These are phyloP conservation scores for Phylloporus sp. DNA, from an alignment of 768 basidiomycete genomes.

Conservation along the genomic window DNA sequence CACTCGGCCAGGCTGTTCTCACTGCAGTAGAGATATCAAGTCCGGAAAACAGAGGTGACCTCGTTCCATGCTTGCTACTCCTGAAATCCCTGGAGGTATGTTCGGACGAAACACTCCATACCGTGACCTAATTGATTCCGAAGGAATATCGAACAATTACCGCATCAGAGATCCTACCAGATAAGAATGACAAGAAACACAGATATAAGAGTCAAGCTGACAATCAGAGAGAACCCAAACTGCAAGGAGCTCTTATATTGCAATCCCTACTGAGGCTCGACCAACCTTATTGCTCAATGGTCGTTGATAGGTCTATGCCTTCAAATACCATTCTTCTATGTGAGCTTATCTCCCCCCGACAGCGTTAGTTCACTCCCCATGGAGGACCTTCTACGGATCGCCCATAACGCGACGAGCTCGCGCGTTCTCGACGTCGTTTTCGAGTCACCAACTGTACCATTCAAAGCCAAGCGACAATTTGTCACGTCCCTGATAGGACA, in stretches of 20 bases:
- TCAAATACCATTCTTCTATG: neutral
- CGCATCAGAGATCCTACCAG: slow-evolving; percentile 6
- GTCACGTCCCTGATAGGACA: slow-evolving; percentile 72
- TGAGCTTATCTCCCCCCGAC: slow-evolving; percentile 8
- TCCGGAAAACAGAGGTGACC: slow-evolving; percentile 42
- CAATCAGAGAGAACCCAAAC: slow-evolving; percentile 55
- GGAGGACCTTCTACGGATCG: slow-evolving; percentile 53
- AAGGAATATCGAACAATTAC: slow-evolving; percentile 22
- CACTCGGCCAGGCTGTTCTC: slow-evolving; percentile 47
- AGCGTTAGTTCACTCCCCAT: slow-evolving; percentile 58
- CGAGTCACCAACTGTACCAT: slow-evolving; percentile 58
- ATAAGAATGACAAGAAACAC: slow-evolving; percentile 11
- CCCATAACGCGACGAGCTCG: slow-evolving; percentile 64
- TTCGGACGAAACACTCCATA: neutral
- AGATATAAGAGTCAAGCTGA: slow-evolving; percentile 15
- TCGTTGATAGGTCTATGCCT: slow-evolving; percentile 59
- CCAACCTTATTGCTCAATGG: slow-evolving; percentile 59
- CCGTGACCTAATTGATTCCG: slow-evolving; percentile 1
- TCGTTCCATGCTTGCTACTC: slow-evolving; percentile 66
- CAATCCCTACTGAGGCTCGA: slow-evolving; percentile 75
- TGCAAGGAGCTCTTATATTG: slow-evolving; percentile 81
- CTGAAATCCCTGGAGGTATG: slow-evolving; percentile 48
- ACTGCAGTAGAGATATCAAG: slow-evolving; percentile 53
- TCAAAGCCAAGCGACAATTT: slow-evolving; percentile 63
- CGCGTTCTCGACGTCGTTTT: slow-evolving; percentile 78